Evolutionary conservation across 495 filamentous ascomycete species (phyloP).

Genomic region (Penicillium daleae): DNA sequence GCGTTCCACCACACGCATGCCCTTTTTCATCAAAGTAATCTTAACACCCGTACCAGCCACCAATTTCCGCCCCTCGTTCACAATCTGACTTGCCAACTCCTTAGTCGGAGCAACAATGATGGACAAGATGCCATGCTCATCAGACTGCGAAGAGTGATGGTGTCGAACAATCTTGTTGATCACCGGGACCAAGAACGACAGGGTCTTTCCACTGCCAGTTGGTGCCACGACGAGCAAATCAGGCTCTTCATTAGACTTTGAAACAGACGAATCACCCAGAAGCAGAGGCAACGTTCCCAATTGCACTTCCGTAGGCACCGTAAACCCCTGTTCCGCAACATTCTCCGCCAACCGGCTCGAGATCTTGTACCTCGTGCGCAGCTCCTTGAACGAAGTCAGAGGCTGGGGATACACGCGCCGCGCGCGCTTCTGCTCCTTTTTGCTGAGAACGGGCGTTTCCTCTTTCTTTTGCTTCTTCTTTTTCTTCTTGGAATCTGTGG

Average conservation of each 20-base stretch:
- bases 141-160: conserved; percentile 48
- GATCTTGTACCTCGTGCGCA: conserved; percentile 70
- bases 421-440: conserved; percentile 57
- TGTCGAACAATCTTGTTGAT: conserved; percentile 71
- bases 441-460: conserved; percentile 44
- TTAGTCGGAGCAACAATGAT: conserved; percentile 89
- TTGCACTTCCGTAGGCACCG: conserved; percentile 89
- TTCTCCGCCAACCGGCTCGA: conserved; percentile 74
- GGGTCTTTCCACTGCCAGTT: conserved; percentile 96
- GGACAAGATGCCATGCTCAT: conserved; percentile 57
- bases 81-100: conserved; percentile 89
- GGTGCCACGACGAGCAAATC: conserved; percentile 89
- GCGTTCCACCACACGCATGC: conserved; percentile 66
- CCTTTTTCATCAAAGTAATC: conserved; percentile 82
- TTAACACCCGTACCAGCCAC: conserved; percentile 76
- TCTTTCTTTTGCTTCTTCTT: conserved; percentile 54
- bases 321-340: conserved; percentile 80
- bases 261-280: conserved; percentile 46
- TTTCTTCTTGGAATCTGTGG: conserved; percentile 56
- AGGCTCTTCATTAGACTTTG: conserved; percentile 40
- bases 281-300: conserved; percentile 82
- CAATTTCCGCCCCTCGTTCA: conserved; percentile 87
- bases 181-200: conserved; percentile 87
- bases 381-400: conserved; percentile 73
- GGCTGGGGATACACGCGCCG: conserved; percentile 72